Evolutionary conservation across 345 rosid species (phyloP).

Genomic region (Eucalyptus coolabah): DNA sequence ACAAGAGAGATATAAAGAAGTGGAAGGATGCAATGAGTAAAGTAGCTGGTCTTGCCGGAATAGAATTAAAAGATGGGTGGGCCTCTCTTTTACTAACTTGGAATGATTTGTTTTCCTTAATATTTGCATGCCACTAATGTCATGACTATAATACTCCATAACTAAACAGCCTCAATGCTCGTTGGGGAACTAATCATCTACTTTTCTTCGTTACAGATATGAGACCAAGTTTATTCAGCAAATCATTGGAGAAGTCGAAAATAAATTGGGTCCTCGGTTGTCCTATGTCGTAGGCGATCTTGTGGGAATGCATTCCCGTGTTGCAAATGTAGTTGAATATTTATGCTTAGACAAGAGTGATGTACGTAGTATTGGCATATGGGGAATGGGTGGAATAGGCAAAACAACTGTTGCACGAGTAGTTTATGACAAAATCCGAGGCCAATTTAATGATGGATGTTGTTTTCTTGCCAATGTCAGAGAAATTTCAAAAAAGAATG

Average conservation of each 20-base stretch:
- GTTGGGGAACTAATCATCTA: background rate
- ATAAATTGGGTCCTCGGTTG: rapidly evolving
- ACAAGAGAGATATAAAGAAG: background rate
- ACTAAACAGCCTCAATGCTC: background rate
- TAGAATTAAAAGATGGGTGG: background rate
- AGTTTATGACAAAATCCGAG: background rate
- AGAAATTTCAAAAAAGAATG: background rate
- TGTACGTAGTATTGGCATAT: background rate
- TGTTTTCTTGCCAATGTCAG: slow-evolving; percentile 17
- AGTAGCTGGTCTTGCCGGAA: background rate
- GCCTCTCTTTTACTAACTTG: background rate
- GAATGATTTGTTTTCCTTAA: background rate
- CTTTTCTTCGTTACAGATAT: too few relatives aligned
- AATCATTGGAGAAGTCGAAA: background rate
- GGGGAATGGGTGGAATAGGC: background rate
- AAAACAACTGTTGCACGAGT: slow-evolving; percentile 2
- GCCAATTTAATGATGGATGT: slow-evolving; percentile 3
- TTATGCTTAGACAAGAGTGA: background rate
- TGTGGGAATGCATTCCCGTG: background rate
- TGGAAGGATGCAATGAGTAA: background rate
- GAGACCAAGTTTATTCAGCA: background rate
- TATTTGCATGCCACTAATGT: background rate
- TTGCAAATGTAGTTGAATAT: background rate
- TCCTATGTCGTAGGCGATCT: background rate
- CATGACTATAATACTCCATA: background rate